Conservation (phyloP, 2,329 filamentous ascomycete species). For the Xylariaceae sp. region DNA sequence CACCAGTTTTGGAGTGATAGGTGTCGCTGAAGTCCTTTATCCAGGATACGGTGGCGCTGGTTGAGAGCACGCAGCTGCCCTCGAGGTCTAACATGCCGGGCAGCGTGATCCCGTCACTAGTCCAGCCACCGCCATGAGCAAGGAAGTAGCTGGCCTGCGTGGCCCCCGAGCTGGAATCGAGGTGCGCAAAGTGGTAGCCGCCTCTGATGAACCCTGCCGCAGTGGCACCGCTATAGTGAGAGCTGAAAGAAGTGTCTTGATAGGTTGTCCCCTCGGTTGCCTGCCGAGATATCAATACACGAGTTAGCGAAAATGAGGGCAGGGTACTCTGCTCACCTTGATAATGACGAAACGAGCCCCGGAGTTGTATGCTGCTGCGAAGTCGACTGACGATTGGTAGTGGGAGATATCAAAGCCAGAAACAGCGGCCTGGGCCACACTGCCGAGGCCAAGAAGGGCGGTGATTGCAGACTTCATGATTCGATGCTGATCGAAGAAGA, state of each 20-base stretch:
- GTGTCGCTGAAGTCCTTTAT: constrained; percentile 49
- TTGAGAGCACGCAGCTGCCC: constrained; percentile 43
- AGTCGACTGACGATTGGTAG: constrained; percentile 38
- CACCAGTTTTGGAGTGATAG: constrained; percentile 42
- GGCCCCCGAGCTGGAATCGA: constrained; percentile 39
- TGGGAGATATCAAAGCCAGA: constrained; percentile 42
- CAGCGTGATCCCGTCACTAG: constrained; percentile 48
- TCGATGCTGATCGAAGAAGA: too few relatives aligned
- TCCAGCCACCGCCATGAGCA: constrained; percentile 51
- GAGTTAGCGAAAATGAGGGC: not conserved
- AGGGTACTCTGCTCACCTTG: constrained; percentile 30
- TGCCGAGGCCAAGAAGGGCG: constrained; percentile 14
- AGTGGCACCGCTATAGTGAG: constrained; percentile 47
- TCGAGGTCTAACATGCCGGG: constrained; percentile 57
- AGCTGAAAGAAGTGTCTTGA: constrained; percentile 42
- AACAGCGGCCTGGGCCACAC: constrained; percentile 28
- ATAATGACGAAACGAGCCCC: constrained; percentile 44
- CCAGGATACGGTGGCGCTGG: constrained; percentile 47
- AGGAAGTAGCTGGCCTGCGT: constrained; percentile 51
- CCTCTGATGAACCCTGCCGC: constrained; percentile 50
- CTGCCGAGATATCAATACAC: constrained; percentile 26
- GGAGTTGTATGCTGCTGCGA: constrained; percentile 32
- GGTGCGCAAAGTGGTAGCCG: constrained; percentile 54
- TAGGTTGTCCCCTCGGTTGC: constrained; percentile 50
- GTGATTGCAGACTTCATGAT: constrained; percentile 17